These are phyloP conservation scores for Jackrogersella multiformis DNA, from an alignment of 495 filamentous ascomycete genomes.

Conservation along the genomic window DNA sequence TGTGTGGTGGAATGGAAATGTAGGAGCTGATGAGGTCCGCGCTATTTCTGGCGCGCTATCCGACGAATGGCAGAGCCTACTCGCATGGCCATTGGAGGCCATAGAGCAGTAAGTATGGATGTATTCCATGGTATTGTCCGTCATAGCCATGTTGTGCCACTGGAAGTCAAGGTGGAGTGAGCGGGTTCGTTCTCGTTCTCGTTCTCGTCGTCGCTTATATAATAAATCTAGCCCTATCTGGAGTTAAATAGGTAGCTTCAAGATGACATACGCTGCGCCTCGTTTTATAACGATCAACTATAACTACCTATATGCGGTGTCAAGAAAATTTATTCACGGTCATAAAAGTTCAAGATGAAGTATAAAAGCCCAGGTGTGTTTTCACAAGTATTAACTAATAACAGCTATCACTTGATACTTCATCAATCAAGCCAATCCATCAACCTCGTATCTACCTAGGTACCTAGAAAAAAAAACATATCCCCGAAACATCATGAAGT, in stretches of 20 bases:
- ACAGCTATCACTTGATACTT: background rate
- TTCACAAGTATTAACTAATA: background rate
- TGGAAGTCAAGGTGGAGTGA: too few relatives aligned
- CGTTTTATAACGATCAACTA: background rate
- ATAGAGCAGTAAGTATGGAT: too few relatives aligned
- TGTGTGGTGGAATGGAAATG: conserved; percentile 54
- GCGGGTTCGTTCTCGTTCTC: conserved; percentile 23
- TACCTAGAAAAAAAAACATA: too few relatives aligned
- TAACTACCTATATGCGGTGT: too few relatives aligned
- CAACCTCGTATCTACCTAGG: too few relatives aligned
- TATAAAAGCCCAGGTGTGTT: conserved; percentile 6
- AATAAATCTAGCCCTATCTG: background rate
- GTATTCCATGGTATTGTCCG: too few relatives aligned
- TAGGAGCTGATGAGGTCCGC: conserved; percentile 45
- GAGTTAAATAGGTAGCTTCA: too few relatives aligned
- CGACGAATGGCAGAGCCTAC: conserved; percentile 49
- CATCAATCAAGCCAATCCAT: background rate
- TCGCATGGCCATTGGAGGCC: conserved; percentile 51
- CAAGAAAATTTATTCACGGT: too few relatives aligned
- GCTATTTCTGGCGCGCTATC: conserved; percentile 51
- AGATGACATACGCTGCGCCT: background rate
- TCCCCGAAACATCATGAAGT: conserved; percentile 12
- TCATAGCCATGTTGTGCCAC: too few relatives aligned
- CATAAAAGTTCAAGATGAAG: conserved; percentile 2
- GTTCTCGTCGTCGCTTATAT: conserved; percentile 16